A percentile compares a stretch with the other conserved stretches of the same genome.
Conservation (phyloP, 129 eudicot species). For the Gnaphalium uliginosum region DNA sequence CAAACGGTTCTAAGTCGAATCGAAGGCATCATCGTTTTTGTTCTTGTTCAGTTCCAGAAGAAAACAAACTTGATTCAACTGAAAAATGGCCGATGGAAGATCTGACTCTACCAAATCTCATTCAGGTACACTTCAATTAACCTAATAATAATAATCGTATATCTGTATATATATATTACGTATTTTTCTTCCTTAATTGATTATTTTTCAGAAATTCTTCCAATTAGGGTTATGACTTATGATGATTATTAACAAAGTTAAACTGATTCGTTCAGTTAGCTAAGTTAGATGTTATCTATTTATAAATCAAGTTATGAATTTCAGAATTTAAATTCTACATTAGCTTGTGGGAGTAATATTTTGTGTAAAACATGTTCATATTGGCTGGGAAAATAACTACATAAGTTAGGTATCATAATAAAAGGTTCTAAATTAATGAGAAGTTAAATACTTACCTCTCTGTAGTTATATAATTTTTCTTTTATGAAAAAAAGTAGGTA, state of each 20-base stretch:
- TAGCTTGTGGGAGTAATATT: too few species aligned
- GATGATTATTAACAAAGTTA: background rate
- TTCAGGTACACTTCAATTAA: background rate
- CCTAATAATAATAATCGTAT: background rate
- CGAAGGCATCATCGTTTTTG: background rate
- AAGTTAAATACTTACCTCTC: too few species aligned
- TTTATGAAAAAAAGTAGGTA: too few species aligned
- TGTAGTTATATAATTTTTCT: too few species aligned
- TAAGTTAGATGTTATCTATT: background rate
- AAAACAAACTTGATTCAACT: background rate
- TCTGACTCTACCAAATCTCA: conserved; percentile 21
- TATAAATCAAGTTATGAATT: too few species aligned
- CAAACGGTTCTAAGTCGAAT: too few species aligned
- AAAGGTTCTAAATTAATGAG: too few species aligned
- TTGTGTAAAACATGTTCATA: too few species aligned
- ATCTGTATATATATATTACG: background rate
- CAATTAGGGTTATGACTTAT: too few species aligned
- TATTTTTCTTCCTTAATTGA: background rate
- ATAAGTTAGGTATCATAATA: too few species aligned
- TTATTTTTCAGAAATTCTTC: background rate
- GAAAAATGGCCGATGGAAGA: conserved; percentile 33
- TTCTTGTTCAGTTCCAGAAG: background rate
- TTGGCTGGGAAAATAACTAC: too few species aligned
- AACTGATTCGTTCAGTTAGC: background rate
- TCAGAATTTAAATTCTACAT: too few species aligned